phyloP scores from a whole-genome alignment of 768 basidiomycete species.

The Lentinus tigrinus region DNA sequence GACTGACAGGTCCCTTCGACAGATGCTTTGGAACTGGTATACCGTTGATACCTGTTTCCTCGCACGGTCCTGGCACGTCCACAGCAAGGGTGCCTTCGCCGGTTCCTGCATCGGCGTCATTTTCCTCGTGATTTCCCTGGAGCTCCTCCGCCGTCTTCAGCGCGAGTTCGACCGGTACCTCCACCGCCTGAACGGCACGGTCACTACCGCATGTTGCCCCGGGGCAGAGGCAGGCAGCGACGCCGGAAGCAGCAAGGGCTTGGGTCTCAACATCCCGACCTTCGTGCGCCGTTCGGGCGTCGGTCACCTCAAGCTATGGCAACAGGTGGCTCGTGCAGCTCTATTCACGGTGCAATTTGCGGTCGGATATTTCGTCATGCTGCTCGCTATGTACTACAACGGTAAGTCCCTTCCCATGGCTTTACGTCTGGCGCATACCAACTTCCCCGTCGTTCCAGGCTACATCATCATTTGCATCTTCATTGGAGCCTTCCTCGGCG shows the following conservation, averaged over 20 bases:
- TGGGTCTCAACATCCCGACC: background rate
- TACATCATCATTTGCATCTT: conserved; percentile 2
- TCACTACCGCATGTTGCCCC: background rate
- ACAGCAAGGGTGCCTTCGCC: background rate
- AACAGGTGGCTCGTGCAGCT: background rate
- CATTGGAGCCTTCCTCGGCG: conserved; percentile 1
- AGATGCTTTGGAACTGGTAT: conserved; percentile 3
- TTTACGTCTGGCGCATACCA: background rate
- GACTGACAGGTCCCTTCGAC: background rate
- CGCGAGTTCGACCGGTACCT: conserved; percentile 1
- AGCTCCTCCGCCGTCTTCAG: background rate
- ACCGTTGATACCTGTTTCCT: conserved; percentile 2
- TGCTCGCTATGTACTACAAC: conserved; percentile 3
- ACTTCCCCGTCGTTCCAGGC: background rate
- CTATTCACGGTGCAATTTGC: conserved; percentile 1
- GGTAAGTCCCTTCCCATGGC: background rate
- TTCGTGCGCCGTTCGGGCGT: background rate
- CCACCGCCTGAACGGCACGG: background rate
- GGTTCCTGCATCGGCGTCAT: conserved; percentile 1
- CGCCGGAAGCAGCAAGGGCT: background rate
- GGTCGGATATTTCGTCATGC: background rate
- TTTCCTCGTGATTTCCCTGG: background rate
- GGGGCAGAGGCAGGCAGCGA: background rate
- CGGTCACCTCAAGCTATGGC: background rate
- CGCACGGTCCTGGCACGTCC: background rate